A percentile compares a stretch with the other conserved stretches of the same genome.
Conservation (phyloP, 106 monocot species). For the Vanilla planifolia region DNA sequence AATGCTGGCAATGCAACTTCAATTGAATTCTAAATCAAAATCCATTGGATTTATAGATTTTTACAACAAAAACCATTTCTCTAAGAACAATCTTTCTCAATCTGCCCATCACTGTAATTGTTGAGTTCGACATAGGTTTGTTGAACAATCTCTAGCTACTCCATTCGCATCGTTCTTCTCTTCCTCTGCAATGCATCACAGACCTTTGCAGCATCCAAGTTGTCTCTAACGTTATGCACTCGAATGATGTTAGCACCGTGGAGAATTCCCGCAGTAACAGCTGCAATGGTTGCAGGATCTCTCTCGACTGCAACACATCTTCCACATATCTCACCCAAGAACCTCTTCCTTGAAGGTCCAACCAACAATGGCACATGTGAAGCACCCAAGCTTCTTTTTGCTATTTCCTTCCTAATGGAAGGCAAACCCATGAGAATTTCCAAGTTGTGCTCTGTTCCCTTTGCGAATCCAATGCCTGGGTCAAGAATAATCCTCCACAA, state of each 20-base stretch:
- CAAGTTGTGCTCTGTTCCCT: slow-evolving; percentile 59
- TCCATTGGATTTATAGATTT: too few relatives aligned
- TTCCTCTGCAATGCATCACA: slow-evolving; percentile 65
- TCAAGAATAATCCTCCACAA: slow-evolving; percentile 80
- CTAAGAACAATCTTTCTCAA: too few relatives aligned
- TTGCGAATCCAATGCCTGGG: slow-evolving; percentile 90
- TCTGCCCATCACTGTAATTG: too few relatives aligned
- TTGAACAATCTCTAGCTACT: too few relatives aligned
- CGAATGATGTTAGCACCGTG: slow-evolving; percentile 84
- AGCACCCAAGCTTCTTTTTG: slow-evolving; percentile 37
- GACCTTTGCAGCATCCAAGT: slow-evolving; percentile 71
- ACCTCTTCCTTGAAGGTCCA: slow-evolving; percentile 88
- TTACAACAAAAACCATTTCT: too few relatives aligned
- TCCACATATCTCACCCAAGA: slow-evolving; percentile 78
- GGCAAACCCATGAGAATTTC: slow-evolving; percentile 55
- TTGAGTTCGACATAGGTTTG: too few relatives aligned
- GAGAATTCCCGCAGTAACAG: slow-evolving; percentile 53
- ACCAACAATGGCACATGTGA: slow-evolving; percentile 67
- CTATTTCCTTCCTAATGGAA: slow-evolving; percentile 44
- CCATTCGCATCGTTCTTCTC: slow-evolving; percentile 13
- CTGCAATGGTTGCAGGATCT: slow-evolving; percentile 81
- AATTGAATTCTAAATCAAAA: too few relatives aligned
- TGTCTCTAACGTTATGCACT: slow-evolving; percentile 71
- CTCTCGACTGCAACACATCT: slow-evolving; percentile 51
- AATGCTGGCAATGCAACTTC: too few relatives aligned